Evolutionary conservation across 352 stramenopile species (phyloP).

Genomic region (Peronospora destructor): DNA sequence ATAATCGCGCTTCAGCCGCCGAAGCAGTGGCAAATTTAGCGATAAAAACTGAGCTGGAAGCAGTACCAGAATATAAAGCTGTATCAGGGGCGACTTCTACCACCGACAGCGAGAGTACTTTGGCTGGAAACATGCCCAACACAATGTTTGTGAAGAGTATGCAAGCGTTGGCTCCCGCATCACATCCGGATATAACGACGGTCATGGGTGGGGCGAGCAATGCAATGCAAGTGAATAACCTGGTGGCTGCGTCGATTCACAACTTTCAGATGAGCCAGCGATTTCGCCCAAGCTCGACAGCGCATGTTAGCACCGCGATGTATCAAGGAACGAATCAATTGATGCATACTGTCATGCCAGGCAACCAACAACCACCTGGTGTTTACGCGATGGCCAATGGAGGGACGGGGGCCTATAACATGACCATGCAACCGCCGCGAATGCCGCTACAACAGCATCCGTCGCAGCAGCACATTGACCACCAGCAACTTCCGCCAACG

Average conservation of each 20-base stretch:
- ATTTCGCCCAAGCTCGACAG: constrained; percentile 30
- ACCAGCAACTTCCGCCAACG: constrained; percentile 16
- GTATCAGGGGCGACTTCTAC: constrained; percentile 3
- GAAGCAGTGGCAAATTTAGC: constrained; percentile 2
- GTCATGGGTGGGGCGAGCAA: constrained; percentile 19
- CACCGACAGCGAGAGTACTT: constrained; percentile 4
- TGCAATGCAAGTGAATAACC: constrained; percentile 50
- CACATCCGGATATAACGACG: constrained; percentile 19
- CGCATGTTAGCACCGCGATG: constrained; percentile 22
- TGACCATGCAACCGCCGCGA: constrained; percentile 28
- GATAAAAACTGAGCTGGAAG: constrained; percentile 23
- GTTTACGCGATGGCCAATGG: constrained; percentile 46
- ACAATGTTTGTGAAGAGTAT: constrained; percentile 27
- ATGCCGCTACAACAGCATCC: constrained; percentile 16
- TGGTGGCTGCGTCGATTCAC: constrained; percentile 66
- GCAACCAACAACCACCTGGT: constrained; percentile 20
- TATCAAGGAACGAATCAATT: constrained; percentile 27
- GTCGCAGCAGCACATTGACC: constrained; percentile 18
- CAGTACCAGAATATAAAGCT: constrained; percentile 17
- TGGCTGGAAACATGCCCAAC: constrained; percentile 13
- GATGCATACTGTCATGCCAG: constrained; percentile 12
- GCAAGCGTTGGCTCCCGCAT: constrained; percentile 14
- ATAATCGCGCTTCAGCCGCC: constrained; percentile 17
- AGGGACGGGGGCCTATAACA: constrained; percentile 25
- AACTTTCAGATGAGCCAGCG: constrained; percentile 69